Conservation (phyloP, 352 stramenopile species). For the Peronospora belbahrii region DNA sequence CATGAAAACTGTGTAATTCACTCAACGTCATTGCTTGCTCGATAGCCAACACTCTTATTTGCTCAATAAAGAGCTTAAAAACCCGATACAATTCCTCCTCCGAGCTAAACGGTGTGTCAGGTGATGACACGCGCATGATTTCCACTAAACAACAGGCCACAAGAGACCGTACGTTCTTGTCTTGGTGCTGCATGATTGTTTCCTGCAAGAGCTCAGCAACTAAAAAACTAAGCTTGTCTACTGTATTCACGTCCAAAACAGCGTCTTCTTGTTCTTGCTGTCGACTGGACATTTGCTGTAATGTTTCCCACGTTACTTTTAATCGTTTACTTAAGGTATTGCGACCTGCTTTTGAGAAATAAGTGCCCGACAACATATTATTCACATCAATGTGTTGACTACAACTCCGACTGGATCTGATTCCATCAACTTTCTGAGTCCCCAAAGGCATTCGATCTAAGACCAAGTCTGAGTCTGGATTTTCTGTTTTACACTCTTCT, state of each 20-base stretch:
- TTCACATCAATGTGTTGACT: neutral
- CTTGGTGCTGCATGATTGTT: constrained; percentile 35
- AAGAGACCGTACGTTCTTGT: constrained; percentile 50
- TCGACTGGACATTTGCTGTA: constrained; percentile 35
- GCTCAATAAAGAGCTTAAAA: constrained; percentile 62
- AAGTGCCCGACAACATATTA: constrained; percentile 14
- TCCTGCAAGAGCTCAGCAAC: constrained; percentile 51
- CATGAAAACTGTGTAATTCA: constrained; percentile 35
- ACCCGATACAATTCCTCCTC: constrained; percentile 56
- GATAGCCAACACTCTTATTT: constrained; percentile 35
- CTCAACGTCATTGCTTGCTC: constrained; percentile 25
- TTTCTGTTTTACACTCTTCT: constrained; percentile 19
- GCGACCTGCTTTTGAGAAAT: constrained; percentile 8
- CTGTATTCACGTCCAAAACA: constrained; percentile 9
- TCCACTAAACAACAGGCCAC: constrained; percentile 71
- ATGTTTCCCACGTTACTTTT: constrained; percentile 38
- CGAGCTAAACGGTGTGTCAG: constrained; percentile 58
- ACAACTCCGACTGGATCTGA: constrained; percentile 1
- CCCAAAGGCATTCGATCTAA: constrained; percentile 1
- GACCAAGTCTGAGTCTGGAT: constrained; percentile 12
- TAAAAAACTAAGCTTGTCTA: constrained; percentile 36
- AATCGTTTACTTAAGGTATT: constrained; percentile 38
- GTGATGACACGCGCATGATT: constrained; percentile 51
- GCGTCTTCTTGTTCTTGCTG: constrained; percentile 39
- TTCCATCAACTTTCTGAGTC: too few species aligned